Percentiles rank a stretch among this genome's conserved stretches.
Conservation (phyloP, 1,139 yeast species). For the Debaryomyces nepalensis region DNA sequence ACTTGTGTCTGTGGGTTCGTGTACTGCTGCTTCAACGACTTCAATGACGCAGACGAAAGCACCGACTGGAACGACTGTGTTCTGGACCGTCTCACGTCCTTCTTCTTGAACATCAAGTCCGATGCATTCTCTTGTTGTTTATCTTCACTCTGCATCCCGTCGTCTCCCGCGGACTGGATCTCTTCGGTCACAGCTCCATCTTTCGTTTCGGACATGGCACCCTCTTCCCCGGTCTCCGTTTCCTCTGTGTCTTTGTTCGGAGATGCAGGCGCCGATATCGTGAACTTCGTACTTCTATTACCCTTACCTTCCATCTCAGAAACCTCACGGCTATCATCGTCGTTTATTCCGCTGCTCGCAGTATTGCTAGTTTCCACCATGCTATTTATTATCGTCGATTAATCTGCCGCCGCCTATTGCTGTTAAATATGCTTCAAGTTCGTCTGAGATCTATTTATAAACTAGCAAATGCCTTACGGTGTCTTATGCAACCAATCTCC, state of each 20-base stretch:
- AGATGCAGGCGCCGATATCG: conserved; percentile 9
- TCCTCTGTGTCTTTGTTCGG: conserved; percentile 2
- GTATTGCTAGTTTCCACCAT: conserved; percentile 1
- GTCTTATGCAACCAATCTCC: conserved; percentile 1
- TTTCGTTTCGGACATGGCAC: neutral
- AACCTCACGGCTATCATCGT: neutral
- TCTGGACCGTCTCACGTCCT: conserved; percentile 54
- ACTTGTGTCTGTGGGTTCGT: conserved; percentile 11
- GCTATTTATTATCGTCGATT: neutral
- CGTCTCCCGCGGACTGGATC: neutral
- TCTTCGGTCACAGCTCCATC: conserved; percentile 1
- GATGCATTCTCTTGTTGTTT: neutral
- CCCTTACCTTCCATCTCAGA: conserved; percentile 5
- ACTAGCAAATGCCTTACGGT: conserved; percentile 1
- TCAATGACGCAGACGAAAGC: conserved; percentile 62
- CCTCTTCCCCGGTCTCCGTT: neutral
- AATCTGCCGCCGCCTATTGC: neutral
- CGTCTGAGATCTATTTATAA: neutral
- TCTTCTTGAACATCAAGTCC: conserved; percentile 50
- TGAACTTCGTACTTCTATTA: conserved; percentile 5
- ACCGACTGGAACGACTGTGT: conserved; percentile 69
- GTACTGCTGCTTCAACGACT: conserved; percentile 46
- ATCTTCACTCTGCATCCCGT: neutral
- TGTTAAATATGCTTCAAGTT: conserved; percentile 1
- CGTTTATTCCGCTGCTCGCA: conserved; percentile 1